These are phyloP conservation scores for Paramecium sonneborni DNA, from an alignment of 73 alveolate species.

Conservation along the genomic window DNA sequence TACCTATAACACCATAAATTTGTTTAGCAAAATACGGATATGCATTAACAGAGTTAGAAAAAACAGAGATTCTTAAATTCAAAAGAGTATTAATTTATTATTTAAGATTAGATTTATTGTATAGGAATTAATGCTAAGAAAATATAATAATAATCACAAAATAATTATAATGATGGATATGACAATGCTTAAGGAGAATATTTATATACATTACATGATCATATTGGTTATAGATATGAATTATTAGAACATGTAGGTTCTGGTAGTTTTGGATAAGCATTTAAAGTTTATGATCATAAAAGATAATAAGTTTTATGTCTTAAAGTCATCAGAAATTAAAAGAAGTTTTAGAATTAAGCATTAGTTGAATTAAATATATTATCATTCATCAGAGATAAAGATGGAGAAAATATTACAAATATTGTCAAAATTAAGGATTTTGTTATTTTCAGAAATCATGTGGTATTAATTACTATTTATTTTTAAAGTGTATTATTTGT, in stretches of 20 bases:
- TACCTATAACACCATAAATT: slow-evolving; percentile 46
- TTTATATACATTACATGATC: slow-evolving; percentile 59
- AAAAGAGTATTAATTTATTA: neutral
- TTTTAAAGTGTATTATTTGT: slow-evolving; percentile 74
- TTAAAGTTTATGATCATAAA: slow-evolving; percentile 69
- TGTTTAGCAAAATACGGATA: slow-evolving; percentile 3
- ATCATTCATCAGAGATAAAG: slow-evolving; percentile 60
- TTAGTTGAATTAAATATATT: slow-evolving; percentile 61
- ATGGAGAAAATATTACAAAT: slow-evolving; percentile 60
- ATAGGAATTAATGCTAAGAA: slow-evolving; percentile 61
- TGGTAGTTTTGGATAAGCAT: slow-evolving; percentile 70
- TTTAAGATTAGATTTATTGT: slow-evolving; percentile 49
- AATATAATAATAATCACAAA: neutral
- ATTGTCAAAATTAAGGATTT: slow-evolving; percentile 67
- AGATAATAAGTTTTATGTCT: slow-evolving; percentile 41
- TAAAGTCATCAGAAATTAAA: slow-evolving; percentile 62
- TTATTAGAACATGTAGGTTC: slow-evolving; percentile 65
- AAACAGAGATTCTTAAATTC: slow-evolving; percentile 36
- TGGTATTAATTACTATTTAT: slow-evolving; percentile 23
- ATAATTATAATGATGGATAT: slow-evolving; percentile 52
- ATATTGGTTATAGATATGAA: slow-evolving; percentile 72
- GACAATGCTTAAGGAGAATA: slow-evolving; percentile 69
- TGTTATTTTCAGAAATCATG: slow-evolving; percentile 63
- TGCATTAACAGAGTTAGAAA: slow-evolving; percentile 59
- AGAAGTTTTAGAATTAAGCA: slow-evolving; percentile 59